These are phyloP conservation scores for Phytophthora chlamydospora DNA, from an alignment of 352 stramenopile species.

Conservation along the genomic window DNA sequence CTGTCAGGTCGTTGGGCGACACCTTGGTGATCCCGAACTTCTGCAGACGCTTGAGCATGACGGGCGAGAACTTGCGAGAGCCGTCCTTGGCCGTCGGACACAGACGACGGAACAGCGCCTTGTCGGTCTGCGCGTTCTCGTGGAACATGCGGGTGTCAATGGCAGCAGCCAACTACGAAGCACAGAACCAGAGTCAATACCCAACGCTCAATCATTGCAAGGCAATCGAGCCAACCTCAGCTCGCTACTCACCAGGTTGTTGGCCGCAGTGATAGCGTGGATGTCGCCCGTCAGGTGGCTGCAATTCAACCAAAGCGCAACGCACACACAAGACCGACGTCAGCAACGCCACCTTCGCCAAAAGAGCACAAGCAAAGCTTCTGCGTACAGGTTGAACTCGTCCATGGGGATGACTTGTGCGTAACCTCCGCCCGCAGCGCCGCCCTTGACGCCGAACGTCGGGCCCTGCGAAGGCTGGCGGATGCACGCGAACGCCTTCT, in stretches of 20 bases:
- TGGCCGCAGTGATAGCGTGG: constrained; percentile 97
- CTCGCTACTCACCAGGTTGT: constrained; percentile 90
- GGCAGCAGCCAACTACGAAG: constrained; percentile 89
- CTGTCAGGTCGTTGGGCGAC: constrained; percentile 93
- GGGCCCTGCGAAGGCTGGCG: constrained; percentile 97
- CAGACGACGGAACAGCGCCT: constrained; percentile 85
- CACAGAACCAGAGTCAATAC: constrained; percentile 4
- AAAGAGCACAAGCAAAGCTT: constrained; percentile 68
- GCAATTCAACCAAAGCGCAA: constrained; percentile 6
- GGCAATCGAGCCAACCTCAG: neutral
- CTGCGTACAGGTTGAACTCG: constrained; percentile 97
- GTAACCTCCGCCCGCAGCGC: constrained; percentile 89
- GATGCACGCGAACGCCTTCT: constrained; percentile 97
- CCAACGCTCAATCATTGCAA: neutral
- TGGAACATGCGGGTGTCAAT: constrained; percentile 99
- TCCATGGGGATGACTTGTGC: constrained; percentile 96
- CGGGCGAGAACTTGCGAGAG: constrained; percentile 81
- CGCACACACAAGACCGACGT: neutral
- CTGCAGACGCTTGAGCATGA: constrained; percentile 94
- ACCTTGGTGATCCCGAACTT: constrained; percentile 96
- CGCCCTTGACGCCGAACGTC: constrained; percentile 98
- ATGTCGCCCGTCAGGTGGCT: constrained; percentile 98
- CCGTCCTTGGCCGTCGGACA: constrained; percentile 88
- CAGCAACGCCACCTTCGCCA: constrained; percentile 9
- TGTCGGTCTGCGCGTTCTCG: constrained; percentile 88